Percentiles rank a stretch among this genome's conserved stretches.
Conservation (phyloP, 2,329 filamentous ascomycete species). For the Xylaria multiplex region DNA sequence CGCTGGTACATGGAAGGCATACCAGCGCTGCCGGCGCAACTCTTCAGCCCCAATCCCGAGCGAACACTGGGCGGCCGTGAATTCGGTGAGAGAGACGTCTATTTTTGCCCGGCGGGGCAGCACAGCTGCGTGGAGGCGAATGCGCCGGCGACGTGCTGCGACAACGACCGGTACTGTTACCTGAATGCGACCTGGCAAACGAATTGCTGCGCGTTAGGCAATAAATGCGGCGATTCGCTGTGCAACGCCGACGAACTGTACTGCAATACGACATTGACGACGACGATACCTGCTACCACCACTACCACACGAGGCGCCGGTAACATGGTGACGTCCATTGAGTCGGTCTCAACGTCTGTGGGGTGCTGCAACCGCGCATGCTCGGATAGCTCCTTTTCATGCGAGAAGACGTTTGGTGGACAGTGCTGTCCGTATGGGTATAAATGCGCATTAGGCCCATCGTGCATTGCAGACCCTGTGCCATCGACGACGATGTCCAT, state of each 20-base stretch:
- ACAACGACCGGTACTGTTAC: conserved; percentile 45
- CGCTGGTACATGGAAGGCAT: conserved; percentile 38
- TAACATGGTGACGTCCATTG: conserved; percentile 17
- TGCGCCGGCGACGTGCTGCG: conserved; percentile 37
- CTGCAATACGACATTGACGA: conserved; percentile 39
- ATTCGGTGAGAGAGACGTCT: conserved; percentile 27
- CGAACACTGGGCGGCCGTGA: neutral
- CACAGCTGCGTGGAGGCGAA: conserved; percentile 43
- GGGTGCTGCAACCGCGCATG: conserved; percentile 45
- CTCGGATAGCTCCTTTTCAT: conserved; percentile 53
- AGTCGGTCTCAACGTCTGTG: conserved; percentile 7
- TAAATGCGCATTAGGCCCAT: conserved; percentile 52
- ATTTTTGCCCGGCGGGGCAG: conserved; percentile 28
- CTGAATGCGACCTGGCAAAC: conserved; percentile 33
- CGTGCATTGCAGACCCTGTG: conserved; percentile 49
- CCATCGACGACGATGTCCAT: conserved; percentile 36
- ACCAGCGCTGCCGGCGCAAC: conserved; percentile 37
- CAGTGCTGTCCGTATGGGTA: conserved; percentile 61
- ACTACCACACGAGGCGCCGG: neutral
- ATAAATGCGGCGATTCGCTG: conserved; percentile 32
- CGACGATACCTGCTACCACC: conserved; percentile 18
- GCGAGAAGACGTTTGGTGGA: conserved; percentile 56
- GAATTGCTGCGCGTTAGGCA: conserved; percentile 42
- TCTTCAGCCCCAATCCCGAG: conserved; percentile 20
- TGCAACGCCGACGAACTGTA: conserved; percentile 34